Evolutionary conservation across 129 eudicot species (phyloP).

Genomic region (Artemisia annua): DNA sequence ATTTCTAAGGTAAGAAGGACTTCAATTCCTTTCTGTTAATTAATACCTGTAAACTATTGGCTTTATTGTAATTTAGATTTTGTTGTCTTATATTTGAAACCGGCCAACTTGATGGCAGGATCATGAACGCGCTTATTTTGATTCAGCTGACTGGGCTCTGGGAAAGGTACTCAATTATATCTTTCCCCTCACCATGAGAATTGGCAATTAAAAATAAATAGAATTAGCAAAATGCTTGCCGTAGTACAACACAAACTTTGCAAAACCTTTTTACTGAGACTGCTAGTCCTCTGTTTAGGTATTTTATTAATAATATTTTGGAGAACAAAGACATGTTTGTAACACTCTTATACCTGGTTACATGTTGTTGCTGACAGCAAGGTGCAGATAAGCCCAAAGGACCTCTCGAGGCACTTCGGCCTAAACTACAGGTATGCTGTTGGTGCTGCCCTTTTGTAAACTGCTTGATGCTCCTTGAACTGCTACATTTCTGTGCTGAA

Average conservation of each 20-base stretch:
- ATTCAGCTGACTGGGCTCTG: conserved; percentile 99
- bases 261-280: neutral
- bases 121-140: conserved; percentile 96
- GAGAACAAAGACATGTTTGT: neutral
- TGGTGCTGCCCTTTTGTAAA: neutral
- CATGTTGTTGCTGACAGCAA: conserved; percentile 57
- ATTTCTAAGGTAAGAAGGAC: conserved; percentile 73
- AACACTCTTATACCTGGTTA: neutral
- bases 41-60: conserved; percentile 11
- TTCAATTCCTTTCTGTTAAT: neutral
- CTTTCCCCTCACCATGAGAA: neutral
- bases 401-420: conserved; percentile 98
- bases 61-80: neutral
- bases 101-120: conserved; percentile 62
- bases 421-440: conserved; percentile 79
- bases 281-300: neutral
- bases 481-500: no score
- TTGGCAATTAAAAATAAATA: no score
- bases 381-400: conserved; percentile 96
- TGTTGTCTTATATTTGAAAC: neutral
- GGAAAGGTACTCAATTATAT: conserved; percentile 64
- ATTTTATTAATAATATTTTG: neutral
- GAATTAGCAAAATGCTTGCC: no score
- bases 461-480: no score
- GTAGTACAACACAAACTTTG: neutral